Evolutionary conservation across 805 yeast species (phyloP), one percentile per base, ranked within the genome.

Genomic region (Starmerella riodocensis): DNA sequence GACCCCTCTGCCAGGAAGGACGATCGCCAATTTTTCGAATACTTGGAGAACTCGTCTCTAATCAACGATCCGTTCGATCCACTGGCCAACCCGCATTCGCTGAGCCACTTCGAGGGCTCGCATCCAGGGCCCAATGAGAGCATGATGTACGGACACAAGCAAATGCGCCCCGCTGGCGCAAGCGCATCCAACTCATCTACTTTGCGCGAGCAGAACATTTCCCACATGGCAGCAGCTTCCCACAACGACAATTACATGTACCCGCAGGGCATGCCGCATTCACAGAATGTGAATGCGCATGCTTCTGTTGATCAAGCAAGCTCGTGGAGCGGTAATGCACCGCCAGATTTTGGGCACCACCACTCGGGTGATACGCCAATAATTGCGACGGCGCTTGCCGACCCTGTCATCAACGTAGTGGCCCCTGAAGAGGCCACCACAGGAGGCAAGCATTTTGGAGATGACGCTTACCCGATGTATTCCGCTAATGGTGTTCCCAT

Each of bases 391-490:
- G 13, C 32, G 22, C 29, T 32, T n/a, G 33, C 24, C 3, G 51
- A 47, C 24, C 51, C 51, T 8, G 44, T 47, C 8, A 47, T 47
- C 25, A 47, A 47, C 18, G 33, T 47, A 21, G 49, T 43, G 14
- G 48, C 49, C 6, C 51, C 51, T 1, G 41, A 39, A 1, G 45
- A 45, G 23, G 6, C 17, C 9, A 4, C 28, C 1, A 5, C n/a
- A 6, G 29, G 27, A 11, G 14, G 32, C 14, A 17, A 29, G 8
- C 36, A 14, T 16, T 34, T 14, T 17, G 36, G 26, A 29, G 32
- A 41, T 22, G 44, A 41, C n/a, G 34, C 35, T 12, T 47, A 23
- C 31, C 47, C 47, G 5, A 46, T 46, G 41, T 47, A 47, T 33
- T 25, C 41, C 6, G 45, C 40, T 11, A 29, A 36, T 11, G 51